Evolutionary conservation across 805 yeast genomes (phyloP).

Genomic region (Metschnikowia picachoensis): DNA sequence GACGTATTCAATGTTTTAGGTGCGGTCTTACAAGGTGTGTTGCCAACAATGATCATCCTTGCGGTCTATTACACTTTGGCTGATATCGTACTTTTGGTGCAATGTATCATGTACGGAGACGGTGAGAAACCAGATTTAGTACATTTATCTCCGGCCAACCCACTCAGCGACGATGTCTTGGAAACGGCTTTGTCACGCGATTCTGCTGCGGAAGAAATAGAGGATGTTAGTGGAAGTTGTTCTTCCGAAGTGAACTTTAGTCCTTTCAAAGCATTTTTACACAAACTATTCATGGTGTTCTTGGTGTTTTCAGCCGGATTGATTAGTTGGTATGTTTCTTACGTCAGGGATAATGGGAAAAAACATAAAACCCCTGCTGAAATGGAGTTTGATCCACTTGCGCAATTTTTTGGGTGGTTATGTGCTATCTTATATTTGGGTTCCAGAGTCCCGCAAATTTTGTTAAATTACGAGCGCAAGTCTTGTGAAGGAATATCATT

Average conservation of each 20-base stretch:
- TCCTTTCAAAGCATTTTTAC: slow-evolving; percentile 20
- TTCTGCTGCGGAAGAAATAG: slow-evolving; percentile 17
- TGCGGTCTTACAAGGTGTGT: slow-evolving; percentile 80
- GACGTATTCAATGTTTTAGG: slow-evolving; percentile 93
- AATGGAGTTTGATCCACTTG: slow-evolving; percentile 65
- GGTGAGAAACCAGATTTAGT: slow-evolving; percentile 62
- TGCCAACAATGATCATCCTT: slow-evolving; percentile 90
- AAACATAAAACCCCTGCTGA: slow-evolving; percentile 33
- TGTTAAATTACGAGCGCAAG: slow-evolving; percentile 79
- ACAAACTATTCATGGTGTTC: slow-evolving; percentile 50
- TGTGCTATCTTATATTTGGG: slow-evolving; percentile 77
- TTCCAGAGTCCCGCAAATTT: slow-evolving; percentile 88
- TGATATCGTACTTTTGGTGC: slow-evolving; percentile 77
- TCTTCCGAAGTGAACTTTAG: slow-evolving; percentile 17
- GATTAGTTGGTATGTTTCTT: slow-evolving; percentile 80
- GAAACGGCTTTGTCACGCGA: slow-evolving; percentile 54
- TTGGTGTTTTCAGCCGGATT: slow-evolving; percentile 75
- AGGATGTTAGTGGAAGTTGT: slow-evolving; percentile 21
- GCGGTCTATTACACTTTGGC: slow-evolving; percentile 93
- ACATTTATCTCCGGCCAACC: slow-evolving; percentile 87
- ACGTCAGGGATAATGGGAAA: slow-evolving; percentile 39
- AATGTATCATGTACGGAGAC: slow-evolving; percentile 76
- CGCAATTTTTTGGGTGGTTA: slow-evolving; percentile 83
- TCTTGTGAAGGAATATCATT: slow-evolving; percentile 95
- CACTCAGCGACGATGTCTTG: slow-evolving; percentile 65